Base-by-base conservation (phyloP, 257 asterid genomes). In the Solanum bulbocastanum region DNA sequence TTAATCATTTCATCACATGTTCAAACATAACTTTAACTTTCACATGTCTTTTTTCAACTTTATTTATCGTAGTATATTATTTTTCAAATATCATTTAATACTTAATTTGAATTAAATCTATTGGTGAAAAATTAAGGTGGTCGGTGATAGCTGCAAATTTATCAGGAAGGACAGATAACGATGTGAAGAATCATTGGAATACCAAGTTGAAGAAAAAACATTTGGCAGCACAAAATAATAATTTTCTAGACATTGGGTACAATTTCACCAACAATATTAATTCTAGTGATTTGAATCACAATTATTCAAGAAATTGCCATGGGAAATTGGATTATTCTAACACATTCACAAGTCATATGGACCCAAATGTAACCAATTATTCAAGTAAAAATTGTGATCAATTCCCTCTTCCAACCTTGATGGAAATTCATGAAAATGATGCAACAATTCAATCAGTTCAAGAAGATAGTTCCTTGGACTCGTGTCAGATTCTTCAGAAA, bases 171-270 rank as follows among this genome's bases (percentile, higher is more conserved):
- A 94, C 98, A 10, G 98, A 94, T 72, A 94, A 94, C 88, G 98
- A 94, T 82, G 93, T 94, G 66, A 94, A 94, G 88, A 94, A 94
- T 60, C 87, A 94, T 83, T 94, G 96, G 98, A 94, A 94, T 27
- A 94, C 98, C 15, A 94, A 91, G 82, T 68, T 94, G 87, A 94
- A 94, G 90, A 94, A 90, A 92, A 94, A 90, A 87, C 68, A 92
- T 20, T 20, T 89, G 18, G 83, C 88, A 7, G 71, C 44, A 33
- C 11, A 30, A 65, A 76, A 65, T 3, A 30, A 2, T 36, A 33
- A 14, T 72, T 10, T 60, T 85, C 20, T 66, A 30, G 3, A 81
- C 68, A 44, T 49, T 73, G 10, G 37, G 6, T 8, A 87, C 27
- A 13, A 85, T 30, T 30, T 30, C 66, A 7, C 88, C 66, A 22